Conservation (phyloP, 1,284 basidiomycete genomes). For the Ganoderma lingzhi region DNA sequence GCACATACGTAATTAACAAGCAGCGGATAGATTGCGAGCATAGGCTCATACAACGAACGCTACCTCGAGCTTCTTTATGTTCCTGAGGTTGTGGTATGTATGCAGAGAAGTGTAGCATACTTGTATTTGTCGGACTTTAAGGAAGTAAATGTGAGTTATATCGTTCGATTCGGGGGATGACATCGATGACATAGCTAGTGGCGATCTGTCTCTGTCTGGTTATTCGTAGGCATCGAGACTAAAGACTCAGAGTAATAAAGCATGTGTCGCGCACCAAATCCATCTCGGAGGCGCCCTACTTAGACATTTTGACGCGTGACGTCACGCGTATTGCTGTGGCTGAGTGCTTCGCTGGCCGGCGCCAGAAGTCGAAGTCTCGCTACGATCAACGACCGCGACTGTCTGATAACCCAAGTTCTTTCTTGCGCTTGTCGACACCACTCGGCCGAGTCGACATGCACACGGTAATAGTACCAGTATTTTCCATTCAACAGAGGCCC, state of each 20-base stretch:
- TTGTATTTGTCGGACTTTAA: not conserved
- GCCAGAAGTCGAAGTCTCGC: too few species aligned
- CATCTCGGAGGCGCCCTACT: too few species aligned
- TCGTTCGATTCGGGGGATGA: not conserved
- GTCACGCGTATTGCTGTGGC: constrained; percentile 1
- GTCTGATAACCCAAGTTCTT: not conserved
- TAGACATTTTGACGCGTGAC: constrained; percentile 2
- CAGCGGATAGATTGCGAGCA: not conserved
- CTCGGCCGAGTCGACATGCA: not conserved
- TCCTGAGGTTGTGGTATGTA: not conserved
- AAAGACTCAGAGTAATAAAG: too few species aligned
- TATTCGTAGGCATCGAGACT: too few species aligned
- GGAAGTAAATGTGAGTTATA: not conserved
- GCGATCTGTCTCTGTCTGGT: too few species aligned
- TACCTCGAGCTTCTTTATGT: constrained; percentile 1
- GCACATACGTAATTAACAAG: constrained; percentile 1
- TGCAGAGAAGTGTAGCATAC: not conserved
- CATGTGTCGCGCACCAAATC: too few species aligned
- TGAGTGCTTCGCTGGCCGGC: not conserved
- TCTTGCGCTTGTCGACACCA: not conserved
- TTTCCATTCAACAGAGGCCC: too few species aligned
- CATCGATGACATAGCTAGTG: not conserved
- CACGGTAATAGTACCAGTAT: not conserved
- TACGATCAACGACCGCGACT: too few species aligned
- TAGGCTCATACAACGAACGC: not conserved